Evolutionary conservation across 2,329 filamentous ascomycete species (phyloP), one percentile per base, ranked within the genome.

Genomic region (Sporothrix variecibatus): DNA sequence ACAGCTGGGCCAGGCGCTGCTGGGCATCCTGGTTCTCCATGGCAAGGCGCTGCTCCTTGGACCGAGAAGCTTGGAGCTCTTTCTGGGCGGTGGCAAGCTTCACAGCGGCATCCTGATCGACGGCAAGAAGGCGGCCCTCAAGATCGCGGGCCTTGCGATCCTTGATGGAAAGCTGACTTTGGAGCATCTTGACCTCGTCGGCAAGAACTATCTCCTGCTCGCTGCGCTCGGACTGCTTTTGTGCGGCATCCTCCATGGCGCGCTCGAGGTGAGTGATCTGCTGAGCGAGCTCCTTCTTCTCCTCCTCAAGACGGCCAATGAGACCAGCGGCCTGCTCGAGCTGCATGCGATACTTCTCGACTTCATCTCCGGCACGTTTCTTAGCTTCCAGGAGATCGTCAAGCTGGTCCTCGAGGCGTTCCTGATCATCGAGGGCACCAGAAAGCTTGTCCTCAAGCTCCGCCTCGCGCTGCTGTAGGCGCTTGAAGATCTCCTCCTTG

Each of bases 401-500:
- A 1, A 99, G 87, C 81, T 99, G 94, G 76, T 97, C 94, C 82
- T 99, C 96, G 0, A 99, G 88, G 72, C 92, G 91, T 80, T 98
- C 95, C 81, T 98, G 95, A 78, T 99, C 97, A 28, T 97, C 93
- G 75, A 98, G 90, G 40, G 95, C 95, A 53, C 93, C 95, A 51
- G 94, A 89, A 38, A 99, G 88, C 84, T 98, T 98, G 79, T 99
- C 97, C 71, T 92, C 93, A 3, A 99, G 88, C 81, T 99, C 95
- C 12, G 91, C 88, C 82, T 99, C 96, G n/a, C 96, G 92, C 72
- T 92, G 85, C 80, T 98, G 96, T 28, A 99, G 86, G n/a, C 97
- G 90, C 81, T 95, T 97, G 86, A 98, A 99, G 75, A 99, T 99
- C 79, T 99, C 96, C 81, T 99, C 97, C 81, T 99, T 99, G 83